phyloP scores from a whole-genome alignment of 2,329 filamentous ascomycete genomes.

The Cladosporium sp. region DNA sequence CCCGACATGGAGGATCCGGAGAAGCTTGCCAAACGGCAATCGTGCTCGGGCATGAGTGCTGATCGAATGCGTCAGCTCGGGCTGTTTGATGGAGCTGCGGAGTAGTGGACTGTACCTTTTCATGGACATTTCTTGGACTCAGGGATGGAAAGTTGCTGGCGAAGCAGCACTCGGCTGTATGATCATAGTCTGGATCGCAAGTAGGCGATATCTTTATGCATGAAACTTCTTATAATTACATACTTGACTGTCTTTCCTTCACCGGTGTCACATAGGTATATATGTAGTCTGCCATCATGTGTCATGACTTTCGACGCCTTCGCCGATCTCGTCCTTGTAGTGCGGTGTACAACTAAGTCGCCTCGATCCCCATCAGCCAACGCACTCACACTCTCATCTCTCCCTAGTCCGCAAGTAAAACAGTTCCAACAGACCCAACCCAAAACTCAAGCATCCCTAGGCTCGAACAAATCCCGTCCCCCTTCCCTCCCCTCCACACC shows the following conservation, averaged over 20 bases:
- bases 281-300: too few species aligned
- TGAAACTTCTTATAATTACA: neutral
- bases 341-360: too few species aligned
- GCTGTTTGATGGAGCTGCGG: constrained; percentile 23
- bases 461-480: constrained; percentile 49
- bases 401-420: too few species aligned
- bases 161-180: neutral
- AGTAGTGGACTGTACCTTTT: constrained; percentile 12
- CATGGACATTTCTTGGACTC: neutral
- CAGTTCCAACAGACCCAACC: too few species aligned
- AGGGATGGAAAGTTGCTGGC: neutral
- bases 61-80: constrained; percentile 33
- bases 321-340: too few species aligned
- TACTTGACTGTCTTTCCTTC: too few species aligned
- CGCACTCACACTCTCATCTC: too few species aligned
- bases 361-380: too few species aligned
- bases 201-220: neutral
- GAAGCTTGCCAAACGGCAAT: constrained; percentile 21
- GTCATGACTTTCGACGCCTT: too few species aligned
- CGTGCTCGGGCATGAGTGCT: constrained; percentile 33
- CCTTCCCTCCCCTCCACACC: constrained; percentile 49
- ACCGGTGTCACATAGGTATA: too few species aligned
- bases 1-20: constrained; percentile 30
- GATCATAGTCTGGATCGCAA: neutral
- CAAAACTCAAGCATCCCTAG: neutral